A percentile compares a stretch with the other conserved stretches of the same genome.
phyloP scores from a whole-genome alignment of 306 rosid genomes.

The Dryas drummondii region DNA sequence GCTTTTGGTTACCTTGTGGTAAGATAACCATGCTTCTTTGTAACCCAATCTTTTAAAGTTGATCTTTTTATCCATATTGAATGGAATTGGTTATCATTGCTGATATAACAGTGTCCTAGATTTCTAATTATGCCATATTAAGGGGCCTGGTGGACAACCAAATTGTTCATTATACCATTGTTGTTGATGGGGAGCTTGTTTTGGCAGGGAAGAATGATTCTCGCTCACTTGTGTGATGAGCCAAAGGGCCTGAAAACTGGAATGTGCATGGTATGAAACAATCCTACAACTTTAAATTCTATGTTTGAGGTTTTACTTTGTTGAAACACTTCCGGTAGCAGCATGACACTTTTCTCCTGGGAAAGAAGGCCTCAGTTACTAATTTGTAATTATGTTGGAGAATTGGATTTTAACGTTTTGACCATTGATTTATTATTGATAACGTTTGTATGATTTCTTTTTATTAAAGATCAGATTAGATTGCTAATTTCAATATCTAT shows the following conservation, averaged over 20 bases:
- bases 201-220: conserved; percentile 95
- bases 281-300: neutral
- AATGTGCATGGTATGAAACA: conserved; percentile 89
- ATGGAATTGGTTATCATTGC: neutral
- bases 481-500: conserved; percentile 4
- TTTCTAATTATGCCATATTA: neutral
- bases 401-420: neutral
- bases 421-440: neutral
- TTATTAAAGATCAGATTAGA: neutral
- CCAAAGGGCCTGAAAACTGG: conserved; percentile 98
- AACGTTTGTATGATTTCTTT: neutral
- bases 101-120: neutral
- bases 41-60: conserved; percentile 8
- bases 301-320: conserved; percentile 1
- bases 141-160: neutral
- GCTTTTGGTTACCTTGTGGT: conserved; percentile 94
- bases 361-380: neutral
- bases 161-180: neutral
- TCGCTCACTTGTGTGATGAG: conserved; percentile 95
- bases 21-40: conserved; percentile 28
- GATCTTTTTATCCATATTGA: conserved; percentile 5
- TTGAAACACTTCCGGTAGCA: neutral
- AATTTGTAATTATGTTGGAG: neutral
- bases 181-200: conserved; percentile 30
- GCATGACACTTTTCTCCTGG: neutral